A percentile compares a stretch with the other conserved stretches of the same genome.
Evolutionary conservation across 2,329 filamentous ascomycete genomes (phyloP).

Genomic region (Coniochaeta sp.): DNA sequence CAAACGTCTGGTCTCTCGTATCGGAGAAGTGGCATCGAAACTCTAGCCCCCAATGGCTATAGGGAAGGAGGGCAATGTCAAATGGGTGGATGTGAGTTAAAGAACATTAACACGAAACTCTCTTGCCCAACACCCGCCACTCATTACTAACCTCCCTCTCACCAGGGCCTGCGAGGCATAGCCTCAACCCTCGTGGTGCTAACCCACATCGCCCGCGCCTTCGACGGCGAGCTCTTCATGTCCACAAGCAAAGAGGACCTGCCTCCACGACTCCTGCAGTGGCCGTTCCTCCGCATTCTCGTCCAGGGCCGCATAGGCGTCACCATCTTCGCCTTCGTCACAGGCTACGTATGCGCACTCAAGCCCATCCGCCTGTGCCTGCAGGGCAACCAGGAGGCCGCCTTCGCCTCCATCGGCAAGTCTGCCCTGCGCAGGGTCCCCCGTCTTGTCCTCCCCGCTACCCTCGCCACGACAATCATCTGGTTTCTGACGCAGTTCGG

Average conservation of each 20-base stretch:
- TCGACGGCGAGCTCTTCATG: slow-evolving; percentile 41
- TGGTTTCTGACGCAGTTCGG: slow-evolving; percentile 48
- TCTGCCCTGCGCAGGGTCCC: slow-evolving; percentile 53
- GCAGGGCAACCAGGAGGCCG: slow-evolving; percentile 44
- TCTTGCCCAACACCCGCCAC: neutral
- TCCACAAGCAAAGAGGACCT: slow-evolving; percentile 35
- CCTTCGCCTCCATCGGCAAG: slow-evolving; percentile 45
- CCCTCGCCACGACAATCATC: slow-evolving; percentile 44
- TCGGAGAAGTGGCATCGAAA: no score
- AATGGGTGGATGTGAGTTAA: slow-evolving; percentile 52
- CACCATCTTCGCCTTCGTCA: slow-evolving; percentile 58
- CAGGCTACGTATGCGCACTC: slow-evolving; percentile 57
- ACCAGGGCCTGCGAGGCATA: slow-evolving; percentile 47
- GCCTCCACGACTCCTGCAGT: slow-evolving; percentile 44
- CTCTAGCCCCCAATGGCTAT: slow-evolving; percentile 26
- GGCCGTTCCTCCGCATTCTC: slow-evolving; percentile 51
- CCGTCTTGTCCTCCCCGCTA: slow-evolving; percentile 50
- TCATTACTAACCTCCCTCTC: neutral
- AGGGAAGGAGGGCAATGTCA: slow-evolving; percentile 42
- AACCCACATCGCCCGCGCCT: slow-evolving; percentile 45
- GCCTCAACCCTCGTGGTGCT: slow-evolving; percentile 48
- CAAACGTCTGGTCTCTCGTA: no score
- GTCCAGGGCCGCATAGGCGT: slow-evolving; percentile 58
- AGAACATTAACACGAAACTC: neutral
- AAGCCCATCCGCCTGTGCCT: slow-evolving; percentile 51